phyloP scores from a whole-genome alignment of 176 grass and related monocot genomes.

The Sorghum bicolor region DNA sequence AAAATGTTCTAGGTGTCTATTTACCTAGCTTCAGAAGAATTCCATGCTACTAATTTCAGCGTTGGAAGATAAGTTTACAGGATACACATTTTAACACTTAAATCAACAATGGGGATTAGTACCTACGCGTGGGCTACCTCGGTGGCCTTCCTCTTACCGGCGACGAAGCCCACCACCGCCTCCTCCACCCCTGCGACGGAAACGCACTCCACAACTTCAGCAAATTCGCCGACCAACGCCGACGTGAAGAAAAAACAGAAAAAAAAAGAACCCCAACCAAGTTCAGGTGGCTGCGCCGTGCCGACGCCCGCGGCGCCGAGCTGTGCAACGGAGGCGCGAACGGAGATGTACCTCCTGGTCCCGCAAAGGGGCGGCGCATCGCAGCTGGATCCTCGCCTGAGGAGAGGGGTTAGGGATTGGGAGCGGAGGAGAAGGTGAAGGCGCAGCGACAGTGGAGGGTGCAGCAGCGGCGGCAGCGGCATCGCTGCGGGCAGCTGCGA shows the following conservation, averaged over 20 bases:
- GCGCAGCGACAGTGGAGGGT: neutral
- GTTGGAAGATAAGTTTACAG: neutral
- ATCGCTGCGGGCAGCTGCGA: neutral
- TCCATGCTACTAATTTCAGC: neutral
- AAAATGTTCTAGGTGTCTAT: neutral
- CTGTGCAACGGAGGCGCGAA: neutral
- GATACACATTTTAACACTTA: neutral
- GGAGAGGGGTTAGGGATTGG: neutral
- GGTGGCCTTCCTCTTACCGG: constrained; percentile 73
- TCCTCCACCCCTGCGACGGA: constrained; percentile 53
- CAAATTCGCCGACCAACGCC: neutral
- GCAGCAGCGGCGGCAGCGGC: neutral
- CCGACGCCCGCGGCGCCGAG: neutral
- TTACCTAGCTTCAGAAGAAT: neutral
- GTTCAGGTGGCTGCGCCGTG: neutral
- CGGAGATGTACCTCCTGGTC: constrained; percentile 38
- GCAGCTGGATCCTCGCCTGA: neutral
- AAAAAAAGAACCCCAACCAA: neutral
- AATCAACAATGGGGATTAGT: constrained; percentile 24
- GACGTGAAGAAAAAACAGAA: neutral
- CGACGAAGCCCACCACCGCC: constrained; percentile 63
- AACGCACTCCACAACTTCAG: neutral
- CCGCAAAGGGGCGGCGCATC: neutral
- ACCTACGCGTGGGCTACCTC: constrained; percentile 94
- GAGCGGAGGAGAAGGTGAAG: neutral